Evolutionary conservation across 1,284 basidiomycete genomes (phyloP), one percentile per base, ranked within the genome.

Genomic region (Mycosarcoma maydis): DNA sequence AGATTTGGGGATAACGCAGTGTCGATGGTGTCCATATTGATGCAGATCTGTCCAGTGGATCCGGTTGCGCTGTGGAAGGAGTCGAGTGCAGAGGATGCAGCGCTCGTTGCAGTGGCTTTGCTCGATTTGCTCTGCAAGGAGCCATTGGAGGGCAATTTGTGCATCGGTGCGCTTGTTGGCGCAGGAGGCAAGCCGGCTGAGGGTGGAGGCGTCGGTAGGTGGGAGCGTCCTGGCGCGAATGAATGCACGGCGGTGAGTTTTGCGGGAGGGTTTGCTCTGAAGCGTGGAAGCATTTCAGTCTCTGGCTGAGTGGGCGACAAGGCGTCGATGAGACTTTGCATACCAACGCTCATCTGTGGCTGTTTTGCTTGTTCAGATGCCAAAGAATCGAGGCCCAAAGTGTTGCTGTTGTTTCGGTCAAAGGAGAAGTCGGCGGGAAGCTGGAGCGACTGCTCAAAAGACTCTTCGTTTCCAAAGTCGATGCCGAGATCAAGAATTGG

Each of bases 401-500:
- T 17, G 13, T 44, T 29, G 39, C 23, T 48, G 26, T 33, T 23
- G 24, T 43, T 23, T n/a, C n/a, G n/a, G 17, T 61, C 68, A 17
- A 67, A 66, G 39, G 57, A 55, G 33, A 62, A 64, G 36, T 62
- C 44, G 40, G 47, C 43, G 5, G 46, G 64, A 14, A 72, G 54
- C 36, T 64, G 42, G 20, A 70, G 60, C 1, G 59, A 53, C 34
- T 64, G 41, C 22, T 59, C 48, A 41, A 70, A 65, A 1, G 47
- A 41, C 13, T 49, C 47, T 37, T 70, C 56, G 33, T 50, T 54
- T 2, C 56, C 61, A 57, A 73, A 62, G 46, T 61, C 60, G 32
- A 73, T 58, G 24, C 62, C 66, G 26, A 73, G 65, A 30, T 73
- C 66, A 22, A 73, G 66, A 36, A 73, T 73, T 0, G 70, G 70